phyloP scores from a whole-genome alignment of 371 early-diverging fungal genomes.

The Massospora cicadina region DNA sequence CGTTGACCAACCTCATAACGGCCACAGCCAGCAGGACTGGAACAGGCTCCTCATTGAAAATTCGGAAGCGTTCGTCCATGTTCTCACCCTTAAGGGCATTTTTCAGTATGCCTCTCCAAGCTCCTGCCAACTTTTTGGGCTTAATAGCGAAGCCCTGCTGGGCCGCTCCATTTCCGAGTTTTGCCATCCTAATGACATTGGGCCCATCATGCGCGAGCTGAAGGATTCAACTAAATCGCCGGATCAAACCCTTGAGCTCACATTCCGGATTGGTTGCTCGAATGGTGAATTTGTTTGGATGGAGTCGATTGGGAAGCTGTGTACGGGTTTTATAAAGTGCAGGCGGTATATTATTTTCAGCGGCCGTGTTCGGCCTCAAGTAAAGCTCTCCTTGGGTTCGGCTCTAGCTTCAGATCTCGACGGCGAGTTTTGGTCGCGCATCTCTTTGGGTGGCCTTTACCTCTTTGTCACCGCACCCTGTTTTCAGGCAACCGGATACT shows the following conservation, averaged over 20 bases:
- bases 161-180: slow-evolving; percentile 31
- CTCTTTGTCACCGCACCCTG: slow-evolving; percentile 27
- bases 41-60: slow-evolving; percentile 21
- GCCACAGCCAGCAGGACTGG: slow-evolving; percentile 20
- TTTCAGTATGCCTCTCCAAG: slow-evolving; percentile 35
- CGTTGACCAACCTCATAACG: slow-evolving; percentile 9
- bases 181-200: slow-evolving; percentile 41
- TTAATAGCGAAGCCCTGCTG: slow-evolving; percentile 30
- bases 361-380: slow-evolving; percentile 27
- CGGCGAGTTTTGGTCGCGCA: slow-evolving; percentile 34
- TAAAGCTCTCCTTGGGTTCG: slow-evolving; percentile 13
- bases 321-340: slow-evolving; percentile 33
- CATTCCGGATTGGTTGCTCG: slow-evolving; percentile 35
- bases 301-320: slow-evolving; percentile 35
- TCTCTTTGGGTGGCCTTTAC: slow-evolving; percentile 34
- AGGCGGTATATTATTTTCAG: slow-evolving; percentile 40
- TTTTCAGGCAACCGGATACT: slow-evolving; percentile 20
- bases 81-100: slow-evolving; percentile 39
- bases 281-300: slow-evolving; percentile 36
- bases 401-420: slow-evolving; percentile 16
- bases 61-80: slow-evolving; percentile 34
- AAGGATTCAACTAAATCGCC: slow-evolving; percentile 21
- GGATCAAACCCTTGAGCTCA: slow-evolving; percentile 17
- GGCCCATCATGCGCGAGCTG: slow-evolving; percentile 41
- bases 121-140: slow-evolving; percentile 26